A percentile compares a stretch with the other conserved stretches of the same genome.
These are phyloP conservation scores for Didymellaceae sp. DNA, from an alignment of 2,329 filamentous ascomycete genomes.

Conservation along the genomic window DNA sequence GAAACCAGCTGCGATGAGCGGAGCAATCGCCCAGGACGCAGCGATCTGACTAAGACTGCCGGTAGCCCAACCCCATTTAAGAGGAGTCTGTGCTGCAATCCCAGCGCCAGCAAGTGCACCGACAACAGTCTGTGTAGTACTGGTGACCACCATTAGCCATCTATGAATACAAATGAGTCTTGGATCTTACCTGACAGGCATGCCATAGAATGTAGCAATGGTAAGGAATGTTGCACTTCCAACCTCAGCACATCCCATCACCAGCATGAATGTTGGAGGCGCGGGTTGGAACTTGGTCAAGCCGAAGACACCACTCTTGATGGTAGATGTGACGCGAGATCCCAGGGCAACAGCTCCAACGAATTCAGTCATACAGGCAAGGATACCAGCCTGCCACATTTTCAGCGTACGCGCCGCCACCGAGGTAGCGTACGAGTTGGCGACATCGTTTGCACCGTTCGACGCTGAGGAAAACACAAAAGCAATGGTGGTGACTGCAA, in stretches of 20 bases:
- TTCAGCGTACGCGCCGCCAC: constrained; percentile 60
- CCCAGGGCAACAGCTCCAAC: constrained; percentile 60
- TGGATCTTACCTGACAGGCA: constrained; percentile 56
- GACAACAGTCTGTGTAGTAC: constrained; percentile 67
- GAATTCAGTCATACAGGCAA: constrained; percentile 60
- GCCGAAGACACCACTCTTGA: constrained; percentile 65
- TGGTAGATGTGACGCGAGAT: constrained; percentile 64
- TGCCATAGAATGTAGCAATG: constrained; percentile 58
- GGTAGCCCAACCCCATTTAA: constrained; percentile 37
- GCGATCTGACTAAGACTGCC: constrained; percentile 45
- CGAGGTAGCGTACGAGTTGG: constrained; percentile 59
- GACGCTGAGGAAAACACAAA: constrained; percentile 46
- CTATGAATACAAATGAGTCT: rapidly evolving
- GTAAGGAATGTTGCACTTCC: constrained; percentile 63
- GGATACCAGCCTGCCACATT: constrained; percentile 59
- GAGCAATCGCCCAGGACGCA: constrained; percentile 59
- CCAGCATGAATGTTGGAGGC: constrained; percentile 64
- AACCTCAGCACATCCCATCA: constrained; percentile 63
- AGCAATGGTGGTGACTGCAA: constrained; percentile 51
- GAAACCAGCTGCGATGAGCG: constrained; percentile 57
- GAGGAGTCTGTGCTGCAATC: constrained; percentile 51
- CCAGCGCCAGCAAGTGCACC: constrained; percentile 67
- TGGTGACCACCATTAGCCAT: constrained; percentile 29
- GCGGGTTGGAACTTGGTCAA: constrained; percentile 53
- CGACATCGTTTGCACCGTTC: constrained; percentile 59